Evolutionary conservation across 2,329 filamentous ascomycete genomes (phyloP), one percentile per base, ranked within the genome.

Genomic region (Exophiala bonariae): DNA sequence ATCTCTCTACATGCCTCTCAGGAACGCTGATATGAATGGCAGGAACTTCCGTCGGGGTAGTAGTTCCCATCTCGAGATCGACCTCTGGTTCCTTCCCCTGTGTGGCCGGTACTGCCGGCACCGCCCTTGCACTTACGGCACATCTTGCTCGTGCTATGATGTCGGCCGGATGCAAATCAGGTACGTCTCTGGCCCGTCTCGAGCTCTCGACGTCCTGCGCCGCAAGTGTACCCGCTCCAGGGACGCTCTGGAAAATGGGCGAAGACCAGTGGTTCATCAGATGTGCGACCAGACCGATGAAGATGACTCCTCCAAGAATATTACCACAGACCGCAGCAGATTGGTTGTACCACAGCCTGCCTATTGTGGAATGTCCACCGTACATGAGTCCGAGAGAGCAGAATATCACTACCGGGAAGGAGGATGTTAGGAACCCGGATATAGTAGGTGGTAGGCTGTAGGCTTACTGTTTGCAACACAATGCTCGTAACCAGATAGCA

Each of bases 311-410:
- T 20, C 41, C 41, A 26, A 44, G 16, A 16, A 44, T 36, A 26
- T 44, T 44, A 4, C 41, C 41, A 17, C 4, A 16, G 4, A 35
- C 28, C 13, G 41, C 41, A 13, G 41, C 41, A 23, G 41, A 44
- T 19, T 44, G 41, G 18, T 44, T 44, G 41, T 44, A 44, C 41
- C 41, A 44, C 20, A 18, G 28, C 14, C 28, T 26, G 11, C 41
- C 41, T 5, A 44, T 44, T 4, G 41, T 10, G 11, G 41, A 44
- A 9, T 14, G n/a, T 4, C 19, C 41, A 18, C 41, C 41, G 28
- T 44, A 17, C 30, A 44, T 34, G 13, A 44, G 41, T 11, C 41
- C 28, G 10, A 36, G 11, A 17, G 41, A 44, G 5, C 4, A 5
- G 28, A 44, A 44, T 10, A 44, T 16, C 41, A 44, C 41, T 44